These are phyloP conservation scores for Leccinum rimulosum DNA, from an alignment of 768 basidiomycete genomes.

Conservation along the genomic window DNA sequence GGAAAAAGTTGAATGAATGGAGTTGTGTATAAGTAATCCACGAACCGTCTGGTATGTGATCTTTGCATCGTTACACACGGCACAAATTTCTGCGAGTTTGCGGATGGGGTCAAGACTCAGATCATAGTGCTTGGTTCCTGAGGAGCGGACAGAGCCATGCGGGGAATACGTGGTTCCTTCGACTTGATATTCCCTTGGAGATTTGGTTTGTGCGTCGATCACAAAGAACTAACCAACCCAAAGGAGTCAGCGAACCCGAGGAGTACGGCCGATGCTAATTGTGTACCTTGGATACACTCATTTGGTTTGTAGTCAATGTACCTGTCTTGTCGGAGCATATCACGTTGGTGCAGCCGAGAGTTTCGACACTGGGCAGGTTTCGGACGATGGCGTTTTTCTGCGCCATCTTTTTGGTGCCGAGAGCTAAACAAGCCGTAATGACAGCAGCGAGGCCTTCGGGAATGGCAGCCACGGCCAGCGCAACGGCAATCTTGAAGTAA, in stretches of 20 bases:
- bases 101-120: slow-evolving; percentile 68
- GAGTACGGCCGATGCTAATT: slow-evolving; percentile 13
- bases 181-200: slow-evolving; percentile 69
- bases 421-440: slow-evolving; percentile 93
- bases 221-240: slow-evolving; percentile 63
- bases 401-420: slow-evolving; percentile 99
- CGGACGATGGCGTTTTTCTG: slow-evolving; percentile 98
- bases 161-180: slow-evolving; percentile 95
- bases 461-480: slow-evolving; percentile 97
- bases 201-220: slow-evolving; percentile 51
- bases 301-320: slow-evolving; percentile 93
- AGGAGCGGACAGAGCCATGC: slow-evolving; percentile 64
- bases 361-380: slow-evolving; percentile 95
- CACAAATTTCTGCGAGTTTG: slow-evolving; percentile 85
- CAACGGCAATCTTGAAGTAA: slow-evolving; percentile 99
- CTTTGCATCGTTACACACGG: slow-evolving; percentile 94
- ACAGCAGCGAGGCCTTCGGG: slow-evolving; percentile 98
- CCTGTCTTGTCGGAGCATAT: slow-evolving; percentile 99
- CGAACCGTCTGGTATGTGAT: slow-evolving; percentile 79
- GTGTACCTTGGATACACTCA: slow-evolving; percentile 84
- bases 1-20: slow-evolving; percentile 7
- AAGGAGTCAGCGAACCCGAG: slow-evolving; percentile 10
- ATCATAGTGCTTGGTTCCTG: slow-evolving; percentile 62
- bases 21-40: not conserved
- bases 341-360: slow-evolving; percentile 95